These are phyloP conservation scores for Didymella keratinophila DNA, from an alignment of 2,329 filamentous ascomycete species.

Conservation along the genomic window DNA sequence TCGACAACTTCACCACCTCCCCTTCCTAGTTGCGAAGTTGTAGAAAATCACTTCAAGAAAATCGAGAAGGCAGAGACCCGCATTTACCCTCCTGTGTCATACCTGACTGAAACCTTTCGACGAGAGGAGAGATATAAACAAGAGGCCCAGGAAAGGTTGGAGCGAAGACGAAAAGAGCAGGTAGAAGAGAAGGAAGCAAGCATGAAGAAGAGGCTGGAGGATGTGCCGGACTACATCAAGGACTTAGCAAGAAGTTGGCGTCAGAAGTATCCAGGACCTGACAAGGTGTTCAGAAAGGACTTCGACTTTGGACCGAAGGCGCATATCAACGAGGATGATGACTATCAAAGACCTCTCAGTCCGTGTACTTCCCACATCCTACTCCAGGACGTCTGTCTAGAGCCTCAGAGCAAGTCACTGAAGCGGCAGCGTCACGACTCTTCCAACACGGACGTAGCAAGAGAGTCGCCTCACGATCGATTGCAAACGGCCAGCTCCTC, in stretches of 20 bases:
- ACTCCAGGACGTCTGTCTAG: neutral
- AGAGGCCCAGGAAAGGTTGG: neutral
- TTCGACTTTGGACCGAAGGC: conserved; percentile 7
- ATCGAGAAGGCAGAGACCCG: neutral
- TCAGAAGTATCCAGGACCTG: neutral
- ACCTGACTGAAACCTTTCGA: neutral
- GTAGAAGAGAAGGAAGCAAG: neutral
- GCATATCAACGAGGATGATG: neutral
- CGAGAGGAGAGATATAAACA: neutral
- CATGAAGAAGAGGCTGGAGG: neutral
- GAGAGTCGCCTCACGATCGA: neutral
- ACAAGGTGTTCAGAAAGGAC: neutral
- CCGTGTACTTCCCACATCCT: neutral
- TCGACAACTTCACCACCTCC: neutral
- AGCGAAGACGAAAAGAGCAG: neutral
- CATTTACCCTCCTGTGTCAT: neutral
- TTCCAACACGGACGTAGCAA: neutral
- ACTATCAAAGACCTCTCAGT: neutral
- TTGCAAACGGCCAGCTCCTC: neutral
- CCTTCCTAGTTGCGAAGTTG: neutral
- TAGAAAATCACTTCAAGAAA: neutral
- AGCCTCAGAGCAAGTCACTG: neutral
- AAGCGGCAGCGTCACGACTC: conserved; percentile 10
- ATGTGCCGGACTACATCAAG: neutral
- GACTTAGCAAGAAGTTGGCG: neutral